Conservation (phyloP, 495 filamentous ascomycete species). For the Chaetomium fimeti region DNA sequence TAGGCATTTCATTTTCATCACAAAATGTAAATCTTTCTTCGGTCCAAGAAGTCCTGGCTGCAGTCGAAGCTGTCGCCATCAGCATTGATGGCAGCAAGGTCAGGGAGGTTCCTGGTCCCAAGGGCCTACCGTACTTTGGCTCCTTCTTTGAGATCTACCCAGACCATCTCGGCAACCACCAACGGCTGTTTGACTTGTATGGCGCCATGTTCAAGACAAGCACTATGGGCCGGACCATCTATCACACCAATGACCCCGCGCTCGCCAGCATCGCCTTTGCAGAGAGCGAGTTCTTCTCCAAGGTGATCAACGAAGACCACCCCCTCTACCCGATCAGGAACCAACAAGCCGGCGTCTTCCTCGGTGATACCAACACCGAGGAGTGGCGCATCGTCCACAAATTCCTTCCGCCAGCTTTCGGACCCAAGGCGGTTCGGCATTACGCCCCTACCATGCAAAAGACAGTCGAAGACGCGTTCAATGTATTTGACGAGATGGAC, state of each 20-base stretch:
- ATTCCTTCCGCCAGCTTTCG: conserved; percentile 54
- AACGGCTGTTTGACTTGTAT: conserved; percentile 54
- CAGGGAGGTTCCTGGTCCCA: conserved; percentile 46
- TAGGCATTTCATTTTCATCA: conserved; percentile 1
- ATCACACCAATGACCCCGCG: conserved; percentile 52
- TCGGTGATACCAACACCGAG: conserved; percentile 51
- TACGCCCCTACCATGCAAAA: conserved; percentile 56
- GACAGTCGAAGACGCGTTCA: conserved; percentile 45
- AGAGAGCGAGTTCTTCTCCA: conserved; percentile 54
- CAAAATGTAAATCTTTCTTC: conserved; percentile 23
- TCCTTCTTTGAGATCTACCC: conserved; percentile 57
- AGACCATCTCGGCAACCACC: conserved; percentile 59
- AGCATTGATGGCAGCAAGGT: conserved; percentile 48
- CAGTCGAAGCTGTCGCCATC: conserved; percentile 39
- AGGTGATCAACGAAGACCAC: conserved; percentile 51
- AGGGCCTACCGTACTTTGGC: conserved; percentile 50
- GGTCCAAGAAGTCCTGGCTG: conserved; percentile 35
- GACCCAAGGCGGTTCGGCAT: conserved; percentile 56
- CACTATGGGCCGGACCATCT: conserved; percentile 51
- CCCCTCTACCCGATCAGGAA: conserved; percentile 51
- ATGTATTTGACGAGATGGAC: conserved; percentile 55
- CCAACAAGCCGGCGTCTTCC: conserved; percentile 50
- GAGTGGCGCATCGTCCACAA: conserved; percentile 53
- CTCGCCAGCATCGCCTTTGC: conserved; percentile 42
- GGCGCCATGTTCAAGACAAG: conserved; percentile 55